Base-by-base conservation (phyloP, 2,329 filamentous ascomycete species). In the Colletotrichum australisinense region DNA sequence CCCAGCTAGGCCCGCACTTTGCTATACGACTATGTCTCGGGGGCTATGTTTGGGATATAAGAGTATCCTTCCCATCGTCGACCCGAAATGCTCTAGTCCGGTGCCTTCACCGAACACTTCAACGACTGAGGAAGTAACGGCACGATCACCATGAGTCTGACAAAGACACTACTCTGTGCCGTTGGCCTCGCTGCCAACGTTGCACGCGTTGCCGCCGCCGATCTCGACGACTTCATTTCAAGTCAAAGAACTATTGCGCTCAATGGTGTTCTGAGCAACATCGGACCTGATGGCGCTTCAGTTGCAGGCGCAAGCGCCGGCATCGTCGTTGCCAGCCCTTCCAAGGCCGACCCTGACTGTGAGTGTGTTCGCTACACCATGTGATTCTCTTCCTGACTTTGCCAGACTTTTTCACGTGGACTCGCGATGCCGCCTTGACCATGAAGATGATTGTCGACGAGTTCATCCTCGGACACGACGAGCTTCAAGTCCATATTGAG, bases 341-440 rank as follows among this genome's bases (percentile, higher is more conserved):
- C 86, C 9, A 88, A 83, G n/a, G 79, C 75, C 3, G 80, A 87
- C 76, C 89, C 89, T 1, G 81, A 90, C 76, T 91, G 88, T 89
- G 77, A 79, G 85, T 80, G 22, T 5, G 22, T 28, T 24, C 19
- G 22, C 9, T 1, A 5, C 14, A 49, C 1, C 14, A 12, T 11
- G 38, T 28, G 14, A 28, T 16, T 35, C 16, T 2, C 24, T 26
- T 38, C n/a, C 57, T 69, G 58, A 78, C 30, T 14, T 87, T 35
- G 32, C 22, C 24, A 89, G 87, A 90, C 76, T 90, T 85, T 79
- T 90, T 86, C 75, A 89, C 88, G 0, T 91, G 88, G 88, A 88
- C 87, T 3, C 83, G 89, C 35, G 89, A 91, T 77, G 84, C 88
- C 0, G 87, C 87, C 9, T 77, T 91, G 63, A 86, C 84, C 2